Evolutionary conservation across 2,329 filamentous ascomycete species (phyloP), one percentile per base, ranked within the genome.

Genomic region (Colletotrichum neosansevieriae): DNA sequence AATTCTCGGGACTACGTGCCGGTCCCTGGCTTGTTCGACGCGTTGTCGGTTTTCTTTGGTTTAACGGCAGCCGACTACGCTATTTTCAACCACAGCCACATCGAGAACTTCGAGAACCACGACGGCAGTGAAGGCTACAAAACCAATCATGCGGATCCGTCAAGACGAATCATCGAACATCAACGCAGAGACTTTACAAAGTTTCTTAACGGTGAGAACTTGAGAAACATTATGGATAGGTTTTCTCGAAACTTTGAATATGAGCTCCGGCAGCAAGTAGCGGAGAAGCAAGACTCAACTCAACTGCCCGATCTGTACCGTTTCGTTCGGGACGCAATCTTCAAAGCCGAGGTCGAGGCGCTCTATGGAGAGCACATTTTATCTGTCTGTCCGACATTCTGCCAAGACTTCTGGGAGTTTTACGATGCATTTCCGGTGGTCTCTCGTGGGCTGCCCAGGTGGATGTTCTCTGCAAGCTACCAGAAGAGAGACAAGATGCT

Each of bases 111-210:
- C 10, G 67, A 69, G 21, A 13, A 13, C 3, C 38, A 4, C 12
- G 21, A 51, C 12, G 21, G 21, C 21, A 50, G 12, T 17, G 50
- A 38, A 15, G 50, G 42, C 19, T 11, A 17, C 32, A 44, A 17
- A n/a, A 69, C 57, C 3, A 57, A 10, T 4, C 58, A 66, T 7
- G 17, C 17, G 4, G 63, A 69, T 19, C 47, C 51, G 10, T 67
- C 67, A 6, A 24, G 63, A 29, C 34, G 63, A 6, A 61, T 67
- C 17, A 67, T 69, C 24, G 67, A 69, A 12, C 67, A 63, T n/a
- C 67, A 69, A 19, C 56, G 67, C 5, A 53, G 53, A 10, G 67
- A 69, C 5, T 67, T 69, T 29, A 3, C 45, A 4, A 24, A 29
- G 1, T 69, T 61, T 12, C n/a, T 69, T 6, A 61, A 45, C 5